Evolutionary conservation across 1,284 basidiomycete species (phyloP).

Genomic region (Melampsora abietis-canadensis): DNA sequence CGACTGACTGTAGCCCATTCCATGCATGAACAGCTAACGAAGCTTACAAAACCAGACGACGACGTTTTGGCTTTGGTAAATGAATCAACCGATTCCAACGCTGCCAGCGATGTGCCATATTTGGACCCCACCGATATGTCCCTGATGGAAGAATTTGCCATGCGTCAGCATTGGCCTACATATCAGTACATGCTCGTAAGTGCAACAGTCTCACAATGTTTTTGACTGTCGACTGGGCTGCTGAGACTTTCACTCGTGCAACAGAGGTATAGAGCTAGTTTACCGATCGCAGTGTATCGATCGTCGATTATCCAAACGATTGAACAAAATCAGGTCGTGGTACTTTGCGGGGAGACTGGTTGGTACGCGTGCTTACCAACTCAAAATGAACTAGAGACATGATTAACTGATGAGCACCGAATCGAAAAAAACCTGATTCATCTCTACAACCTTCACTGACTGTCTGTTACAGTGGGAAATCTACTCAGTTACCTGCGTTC

Average conservation of each 20-base stretch:
- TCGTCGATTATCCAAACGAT: conserved; percentile 70
- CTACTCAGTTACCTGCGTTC: conserved; percentile 92
- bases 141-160: conserved; percentile 58
- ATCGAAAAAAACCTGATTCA: neutral
- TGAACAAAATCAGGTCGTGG: conserved; percentile 77
- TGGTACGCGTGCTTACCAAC: conserved; percentile 61
- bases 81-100: no score
- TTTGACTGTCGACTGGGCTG: neutral
- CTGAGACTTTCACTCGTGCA: conserved; percentile 4
- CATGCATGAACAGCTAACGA: neutral
- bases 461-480: conserved; percentile 71
- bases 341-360: conserved; percentile 95
- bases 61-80: neutral
- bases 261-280: conserved; percentile 66
- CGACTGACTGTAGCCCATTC: neutral
- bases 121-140: neutral
- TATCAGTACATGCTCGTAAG: conserved; percentile 86
- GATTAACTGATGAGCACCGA: conserved; percentile 22
- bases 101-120: neutral
- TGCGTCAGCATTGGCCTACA: conserved; percentile 61
- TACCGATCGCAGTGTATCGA: conserved; percentile 86
- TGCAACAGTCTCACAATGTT: conserved; percentile 44
- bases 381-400: neutral
- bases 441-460: neutral
- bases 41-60: neutral